phyloP scores from a whole-genome alignment of 192 early-diverging fungal species.

The Obelidium mucronatum region DNA sequence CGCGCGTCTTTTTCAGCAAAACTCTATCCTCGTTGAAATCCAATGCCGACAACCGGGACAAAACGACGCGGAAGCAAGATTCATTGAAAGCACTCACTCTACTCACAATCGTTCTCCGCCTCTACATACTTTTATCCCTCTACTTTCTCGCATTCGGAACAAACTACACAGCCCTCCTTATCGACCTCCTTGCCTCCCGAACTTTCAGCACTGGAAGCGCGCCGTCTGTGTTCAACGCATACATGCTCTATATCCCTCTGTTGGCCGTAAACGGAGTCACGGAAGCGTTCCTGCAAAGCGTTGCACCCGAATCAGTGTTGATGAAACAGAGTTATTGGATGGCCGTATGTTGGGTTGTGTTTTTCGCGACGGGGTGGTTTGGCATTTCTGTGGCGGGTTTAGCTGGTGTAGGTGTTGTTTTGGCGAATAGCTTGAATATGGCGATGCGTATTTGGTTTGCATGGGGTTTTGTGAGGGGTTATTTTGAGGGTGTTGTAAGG shows the following conservation, averaged over 20 bases:
- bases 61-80: constrained; percentile 5
- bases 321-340: constrained; percentile 72
- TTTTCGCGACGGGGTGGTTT: constrained; percentile 63
- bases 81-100: constrained; percentile 15
- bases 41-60: neutral
- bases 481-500: constrained; percentile 47
- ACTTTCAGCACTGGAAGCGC: constrained; percentile 47
- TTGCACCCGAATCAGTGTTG: constrained; percentile 73
- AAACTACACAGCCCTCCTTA: constrained; percentile 76
- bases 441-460: constrained; percentile 77
- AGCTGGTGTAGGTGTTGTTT: constrained; percentile 81
- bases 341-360: constrained; percentile 75
- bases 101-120: constrained; percentile 45
- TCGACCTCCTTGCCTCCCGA: constrained; percentile 68
- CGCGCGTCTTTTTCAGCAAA: constrained; percentile 84
- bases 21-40: constrained; percentile 45
- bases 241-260: constrained; percentile 84
- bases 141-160: constrained; percentile 83
- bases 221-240: constrained; percentile 68
- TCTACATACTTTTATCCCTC: constrained; percentile 78
- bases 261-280: constrained; percentile 96
- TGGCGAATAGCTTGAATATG: constrained; percentile 89
- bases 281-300: constrained; percentile 91
- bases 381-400: constrained; percentile 50
- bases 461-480: constrained; percentile 66